Evolutionary conservation across 1,284 basidiomycete species (phyloP).

Genomic region (Tilletiaria anomala): DNA sequence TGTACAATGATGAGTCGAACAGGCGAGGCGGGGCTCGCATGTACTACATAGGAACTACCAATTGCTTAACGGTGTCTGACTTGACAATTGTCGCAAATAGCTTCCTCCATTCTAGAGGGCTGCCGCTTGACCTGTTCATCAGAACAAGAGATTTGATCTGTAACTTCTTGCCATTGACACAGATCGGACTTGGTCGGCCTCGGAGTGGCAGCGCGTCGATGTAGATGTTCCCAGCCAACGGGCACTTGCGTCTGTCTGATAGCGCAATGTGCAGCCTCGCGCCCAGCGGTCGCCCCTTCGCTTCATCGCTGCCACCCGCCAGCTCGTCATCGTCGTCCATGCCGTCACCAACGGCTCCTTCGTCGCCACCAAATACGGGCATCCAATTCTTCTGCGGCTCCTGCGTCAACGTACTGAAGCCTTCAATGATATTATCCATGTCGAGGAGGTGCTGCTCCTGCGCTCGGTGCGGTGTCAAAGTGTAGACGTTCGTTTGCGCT

Average conservation of each 20-base stretch:
- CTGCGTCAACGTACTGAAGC: background rate
- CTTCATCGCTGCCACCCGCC: background rate
- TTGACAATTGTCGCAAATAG: slow-evolving; percentile 28
- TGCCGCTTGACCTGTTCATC: slow-evolving; percentile 38
- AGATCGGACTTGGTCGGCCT: background rate
- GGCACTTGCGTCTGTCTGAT: slow-evolving; percentile 36
- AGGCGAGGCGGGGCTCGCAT: too few relatives aligned
- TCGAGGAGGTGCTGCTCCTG: too few relatives aligned
- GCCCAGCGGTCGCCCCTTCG: slow-evolving; percentile 3
- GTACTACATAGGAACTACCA: too few relatives aligned
- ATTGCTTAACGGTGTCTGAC: too few relatives aligned
- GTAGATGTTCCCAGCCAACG: slow-evolving; percentile 28
- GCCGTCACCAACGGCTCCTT: background rate
- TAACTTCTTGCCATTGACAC: too few relatives aligned
- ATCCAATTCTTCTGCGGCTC: background rate
- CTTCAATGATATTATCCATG: slow-evolving; percentile 1
- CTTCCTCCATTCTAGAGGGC: slow-evolving; percentile 40
- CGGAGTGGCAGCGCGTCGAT: slow-evolving; percentile 16
- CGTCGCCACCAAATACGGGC: background rate
- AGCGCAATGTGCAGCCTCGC: slow-evolving; percentile 25
- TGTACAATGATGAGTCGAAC: too few relatives aligned
- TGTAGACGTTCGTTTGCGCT: slow-evolving; percentile 12
- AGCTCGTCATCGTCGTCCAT: background rate
- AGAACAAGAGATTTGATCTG: slow-evolving; percentile 24
- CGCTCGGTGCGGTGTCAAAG: too few relatives aligned